Percentiles rank a stretch among this genome's conserved stretches.
phyloP scores from a whole-genome alignment of 139 green algal species.

The Ettlia oleoabundans region DNA sequence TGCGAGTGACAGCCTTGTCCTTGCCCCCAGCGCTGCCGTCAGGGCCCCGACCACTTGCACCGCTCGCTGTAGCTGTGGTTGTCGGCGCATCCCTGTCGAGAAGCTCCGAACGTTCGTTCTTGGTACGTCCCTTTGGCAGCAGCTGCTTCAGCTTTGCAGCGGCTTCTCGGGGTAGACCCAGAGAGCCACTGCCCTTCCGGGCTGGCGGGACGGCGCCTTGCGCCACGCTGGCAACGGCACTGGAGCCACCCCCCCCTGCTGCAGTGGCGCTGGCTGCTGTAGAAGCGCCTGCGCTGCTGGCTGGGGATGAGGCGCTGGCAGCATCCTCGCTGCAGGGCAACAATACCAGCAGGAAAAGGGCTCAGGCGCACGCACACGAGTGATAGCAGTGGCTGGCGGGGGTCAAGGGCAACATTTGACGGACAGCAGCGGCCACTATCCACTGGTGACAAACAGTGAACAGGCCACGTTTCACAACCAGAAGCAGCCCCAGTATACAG shows the following conservation, averaged over 20 bases:
- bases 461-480: neutral
- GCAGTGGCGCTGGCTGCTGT: neutral
- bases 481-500: too few relatives aligned
- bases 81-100: neutral
- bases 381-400: too few relatives aligned
- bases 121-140: slow-evolving; percentile 12
- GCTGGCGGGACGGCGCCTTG: neutral
- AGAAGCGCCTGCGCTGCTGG: neutral
- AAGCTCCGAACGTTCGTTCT: slow-evolving; percentile 23
- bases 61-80: neutral
- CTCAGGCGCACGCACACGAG: too few relatives aligned
- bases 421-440: too few relatives aligned
- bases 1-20: slow-evolving; percentile 29
- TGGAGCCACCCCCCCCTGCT: neutral
- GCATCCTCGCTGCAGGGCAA: slow-evolving; percentile 1
- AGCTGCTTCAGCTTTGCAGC: slow-evolving; percentile 18
- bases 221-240: neutral
- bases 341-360: neutral
- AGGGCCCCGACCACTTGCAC: neutral
- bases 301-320: neutral
- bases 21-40: neutral
- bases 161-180: neutral
- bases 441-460: neutral
- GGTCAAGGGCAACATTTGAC: too few relatives aligned
- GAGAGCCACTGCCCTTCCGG: neutral